phyloP scores from a whole-genome alignment of 1,284 basidiomycete genomes.

The Cutaneotrichosporon daszewskae region DNA sequence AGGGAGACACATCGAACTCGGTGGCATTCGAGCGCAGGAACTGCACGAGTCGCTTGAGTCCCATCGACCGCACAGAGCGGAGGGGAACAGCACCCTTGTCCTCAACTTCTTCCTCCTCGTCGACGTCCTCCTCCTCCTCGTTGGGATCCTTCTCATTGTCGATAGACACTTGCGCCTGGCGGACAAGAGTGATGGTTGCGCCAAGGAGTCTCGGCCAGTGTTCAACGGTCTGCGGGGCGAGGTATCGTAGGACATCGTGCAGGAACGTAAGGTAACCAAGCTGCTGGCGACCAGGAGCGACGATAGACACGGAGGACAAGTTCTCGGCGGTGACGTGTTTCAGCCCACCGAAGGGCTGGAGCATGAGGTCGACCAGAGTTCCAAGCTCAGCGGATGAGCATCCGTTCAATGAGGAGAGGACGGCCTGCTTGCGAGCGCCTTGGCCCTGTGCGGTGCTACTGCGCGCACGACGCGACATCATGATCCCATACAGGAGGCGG shows the following conservation, averaged over 20 bases:
- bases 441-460: slow-evolving; percentile 54
- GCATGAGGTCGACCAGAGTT: slow-evolving; percentile 81
- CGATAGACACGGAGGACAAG: slow-evolving; percentile 10
- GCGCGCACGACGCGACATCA: slow-evolving; percentile 75
- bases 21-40: slow-evolving; percentile 68
- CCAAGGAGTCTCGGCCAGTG: slow-evolving; percentile 71
- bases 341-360: slow-evolving; percentile 59
- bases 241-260: slow-evolving; percentile 71
- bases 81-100: slow-evolving; percentile 49
- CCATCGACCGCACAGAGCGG: slow-evolving; percentile 69
- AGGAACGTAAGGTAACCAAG: slow-evolving; percentile 77
- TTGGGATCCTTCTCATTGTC: slow-evolving; percentile 42
- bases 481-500: slow-evolving; percentile 79
- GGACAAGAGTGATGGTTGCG: slow-evolving; percentile 60
- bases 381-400: slow-evolving; percentile 69
- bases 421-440: slow-evolving; percentile 69
- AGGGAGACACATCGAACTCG: slow-evolving; percentile 69
- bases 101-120: slow-evolving; percentile 36
- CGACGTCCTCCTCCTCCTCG: slow-evolving; percentile 39
- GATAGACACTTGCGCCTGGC: slow-evolving; percentile 60
- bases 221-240: slow-evolving; percentile 63
- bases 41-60: slow-evolving; percentile 78
- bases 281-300: slow-evolving; percentile 63
- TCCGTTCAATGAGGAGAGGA: slow-evolving; percentile 66
- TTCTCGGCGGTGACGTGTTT: slow-evolving; percentile 1